Percentiles rank a stretch among this genome's conserved stretches.
These are phyloP conservation scores for Astrothelium subdiscretum DNA, from an alignment of 495 filamentous ascomycete genomes.

Conservation along the genomic window DNA sequence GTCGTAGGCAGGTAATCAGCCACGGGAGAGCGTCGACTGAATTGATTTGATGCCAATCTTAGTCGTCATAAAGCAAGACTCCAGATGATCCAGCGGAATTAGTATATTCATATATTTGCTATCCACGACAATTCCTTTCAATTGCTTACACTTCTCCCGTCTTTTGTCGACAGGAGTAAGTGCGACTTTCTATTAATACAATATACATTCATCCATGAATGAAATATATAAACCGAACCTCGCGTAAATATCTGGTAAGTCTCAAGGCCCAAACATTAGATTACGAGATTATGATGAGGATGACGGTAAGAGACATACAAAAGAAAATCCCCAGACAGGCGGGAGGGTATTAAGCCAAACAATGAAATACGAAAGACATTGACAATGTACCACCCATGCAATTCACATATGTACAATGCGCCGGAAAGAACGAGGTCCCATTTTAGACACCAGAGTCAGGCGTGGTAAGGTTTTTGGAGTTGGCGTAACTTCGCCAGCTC, in stretches of 20 bases:
- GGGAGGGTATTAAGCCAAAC: background rate
- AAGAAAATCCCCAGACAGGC: background rate
- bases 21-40: too few relatives aligned
- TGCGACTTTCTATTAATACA: too few relatives aligned
- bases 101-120: too few relatives aligned
- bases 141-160: too few relatives aligned
- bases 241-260: background rate
- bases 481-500: slow-evolving; percentile 13
- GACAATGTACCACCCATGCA: background rate
- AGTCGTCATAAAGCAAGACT: too few relatives aligned
- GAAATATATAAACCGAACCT: background rate
- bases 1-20: too few relatives aligned
- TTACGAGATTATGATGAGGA: background rate
- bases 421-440: background rate
- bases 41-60: too few relatives aligned
- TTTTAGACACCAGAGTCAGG: slow-evolving; percentile 14
- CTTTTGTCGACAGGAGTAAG: too few relatives aligned
- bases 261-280: background rate
- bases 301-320: background rate
- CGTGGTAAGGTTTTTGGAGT: background rate
- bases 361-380: background rate
- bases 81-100: too few relatives aligned
- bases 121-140: too few relatives aligned
- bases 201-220: background rate
- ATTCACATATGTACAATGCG: background rate